Evolutionary conservation across 176 grass and related monocot genomes (phyloP).

Genomic region (Eremochloa ophiuroides): DNA sequence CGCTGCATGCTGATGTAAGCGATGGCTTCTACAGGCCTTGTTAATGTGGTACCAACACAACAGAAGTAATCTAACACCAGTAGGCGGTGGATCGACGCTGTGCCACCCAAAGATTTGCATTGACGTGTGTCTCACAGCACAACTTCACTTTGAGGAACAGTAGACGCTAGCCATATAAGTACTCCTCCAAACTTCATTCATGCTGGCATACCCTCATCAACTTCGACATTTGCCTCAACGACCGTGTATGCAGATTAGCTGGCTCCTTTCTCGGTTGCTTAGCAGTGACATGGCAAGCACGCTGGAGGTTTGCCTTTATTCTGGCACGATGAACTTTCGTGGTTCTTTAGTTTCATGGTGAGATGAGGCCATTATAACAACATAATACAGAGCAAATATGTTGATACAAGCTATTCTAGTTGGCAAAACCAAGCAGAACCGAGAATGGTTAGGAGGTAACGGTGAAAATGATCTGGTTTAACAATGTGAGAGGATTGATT

Average conservation of each 20-base stretch:
- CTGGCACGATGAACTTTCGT: background rate
- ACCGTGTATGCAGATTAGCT: background rate
- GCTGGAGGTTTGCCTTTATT: background rate
- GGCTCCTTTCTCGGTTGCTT: background rate
- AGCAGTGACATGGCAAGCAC: background rate
- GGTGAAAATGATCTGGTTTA: no score
- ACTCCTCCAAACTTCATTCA: background rate
- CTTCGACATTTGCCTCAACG: background rate
- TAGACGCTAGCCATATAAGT: background rate
- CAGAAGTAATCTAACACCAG: background rate
- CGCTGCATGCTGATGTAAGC: background rate
- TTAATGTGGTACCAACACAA: background rate
- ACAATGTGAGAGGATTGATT: no score
- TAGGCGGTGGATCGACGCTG: background rate
- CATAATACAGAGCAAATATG: background rate
- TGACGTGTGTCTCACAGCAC: background rate
- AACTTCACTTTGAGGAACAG: background rate
- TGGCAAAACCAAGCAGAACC: no score
- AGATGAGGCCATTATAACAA: background rate
- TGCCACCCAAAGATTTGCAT: background rate
- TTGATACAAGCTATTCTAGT: no score
- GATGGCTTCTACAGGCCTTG: background rate
- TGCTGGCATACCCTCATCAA: background rate
- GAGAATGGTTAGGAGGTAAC: no score
- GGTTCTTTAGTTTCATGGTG: background rate